phyloP scores from a whole-genome alignment of 2,329 filamentous ascomycete species.

The Penicillium digitatum region DNA sequence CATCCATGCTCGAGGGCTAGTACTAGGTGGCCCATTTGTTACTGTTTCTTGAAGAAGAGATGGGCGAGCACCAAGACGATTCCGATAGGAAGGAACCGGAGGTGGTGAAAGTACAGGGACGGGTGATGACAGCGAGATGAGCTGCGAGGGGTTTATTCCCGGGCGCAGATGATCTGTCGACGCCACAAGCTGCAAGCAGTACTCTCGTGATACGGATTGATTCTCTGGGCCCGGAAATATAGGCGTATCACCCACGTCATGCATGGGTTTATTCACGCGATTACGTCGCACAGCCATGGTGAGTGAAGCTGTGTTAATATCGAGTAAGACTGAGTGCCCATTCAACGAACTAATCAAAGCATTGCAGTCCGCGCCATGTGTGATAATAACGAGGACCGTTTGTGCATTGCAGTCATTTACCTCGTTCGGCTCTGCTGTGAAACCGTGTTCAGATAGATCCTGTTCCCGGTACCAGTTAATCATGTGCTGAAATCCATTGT shows the following conservation, averaged over 20 bases:
- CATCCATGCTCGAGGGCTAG: slow-evolving; percentile 22
- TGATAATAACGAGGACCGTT: slow-evolving; percentile 79
- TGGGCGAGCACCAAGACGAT: slow-evolving; percentile 29
- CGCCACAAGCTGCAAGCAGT: slow-evolving; percentile 57
- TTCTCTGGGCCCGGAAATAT: slow-evolving; percentile 17
- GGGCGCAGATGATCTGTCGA: slow-evolving; percentile 59
- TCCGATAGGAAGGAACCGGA: slow-evolving; percentile 31
- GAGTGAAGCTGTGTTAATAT: slow-evolving; percentile 83
- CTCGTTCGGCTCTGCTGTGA: slow-evolving; percentile 6
- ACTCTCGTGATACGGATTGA: slow-evolving; percentile 47
- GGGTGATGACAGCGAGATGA: slow-evolving; percentile 24
- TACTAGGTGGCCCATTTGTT: slow-evolving; percentile 22
- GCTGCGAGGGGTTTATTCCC: slow-evolving; percentile 37
- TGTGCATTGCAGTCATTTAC: slow-evolving; percentile 61
- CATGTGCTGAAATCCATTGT: slow-evolving; percentile 71
- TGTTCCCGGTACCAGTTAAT: slow-evolving; percentile 73
- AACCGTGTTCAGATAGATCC: slow-evolving; percentile 11
- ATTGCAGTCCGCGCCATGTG: slow-evolving; percentile 94
- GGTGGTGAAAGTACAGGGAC: slow-evolving; percentile 20
- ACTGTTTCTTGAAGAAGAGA: slow-evolving; percentile 27
- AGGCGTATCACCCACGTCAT: slow-evolving; percentile 4
- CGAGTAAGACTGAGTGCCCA: slow-evolving; percentile 83
- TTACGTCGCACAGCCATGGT: slow-evolving; percentile 74
- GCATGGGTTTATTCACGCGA: slow-evolving; percentile 15
- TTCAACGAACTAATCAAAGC: slow-evolving; percentile 89